phyloP scores from a whole-genome alignment of 2,329 filamentous ascomycete species.

The Drechslera avenae region DNA sequence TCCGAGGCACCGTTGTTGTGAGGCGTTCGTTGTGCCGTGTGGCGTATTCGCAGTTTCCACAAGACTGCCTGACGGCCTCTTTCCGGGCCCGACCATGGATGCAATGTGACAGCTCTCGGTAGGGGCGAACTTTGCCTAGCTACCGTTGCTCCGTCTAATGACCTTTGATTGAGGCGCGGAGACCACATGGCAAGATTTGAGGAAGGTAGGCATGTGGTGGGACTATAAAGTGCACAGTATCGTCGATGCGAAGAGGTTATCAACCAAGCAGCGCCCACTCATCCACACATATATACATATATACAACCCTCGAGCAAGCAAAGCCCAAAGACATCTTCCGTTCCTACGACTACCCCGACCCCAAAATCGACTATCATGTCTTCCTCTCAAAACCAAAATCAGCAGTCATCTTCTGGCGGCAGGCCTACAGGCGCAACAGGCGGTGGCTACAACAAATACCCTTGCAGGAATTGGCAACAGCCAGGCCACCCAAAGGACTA shows the following conservation, averaged over 20 bases:
- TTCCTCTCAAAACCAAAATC: slow-evolving; percentile 13
- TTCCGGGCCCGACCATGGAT: slow-evolving; percentile 18
- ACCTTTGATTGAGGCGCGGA: slow-evolving; percentile 26
- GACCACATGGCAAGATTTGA: slow-evolving; percentile 18
- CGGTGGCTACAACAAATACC: slow-evolving; percentile 27
- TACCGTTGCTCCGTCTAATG: slow-evolving; percentile 17
- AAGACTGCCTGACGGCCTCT: slow-evolving; percentile 27
- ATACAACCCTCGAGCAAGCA: not conserved
- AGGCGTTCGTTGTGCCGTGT: slow-evolving; percentile 29
- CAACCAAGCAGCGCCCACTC: slow-evolving; percentile 1
- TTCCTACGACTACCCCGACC: not conserved
- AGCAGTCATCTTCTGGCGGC: slow-evolving; percentile 24
- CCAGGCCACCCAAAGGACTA: slow-evolving; percentile 28
- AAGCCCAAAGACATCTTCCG: not conserved
- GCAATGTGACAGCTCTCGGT: slow-evolving; percentile 26
- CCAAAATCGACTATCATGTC: slow-evolving; percentile 19
- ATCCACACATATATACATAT: not conserved
- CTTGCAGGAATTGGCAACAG: slow-evolving; percentile 27
- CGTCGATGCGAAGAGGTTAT: slow-evolving; percentile 11
- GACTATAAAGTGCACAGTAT: slow-evolving; percentile 22
- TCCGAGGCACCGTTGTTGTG: slow-evolving; percentile 16
- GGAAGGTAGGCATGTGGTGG: slow-evolving; percentile 16
- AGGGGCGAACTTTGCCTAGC: slow-evolving; percentile 19
- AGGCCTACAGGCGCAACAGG: slow-evolving; percentile 33
- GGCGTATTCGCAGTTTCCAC: slow-evolving; percentile 22